Evolutionary conservation across 768 basidiomycete species (phyloP).

Genomic region (Termitomyces titanicus): DNA sequence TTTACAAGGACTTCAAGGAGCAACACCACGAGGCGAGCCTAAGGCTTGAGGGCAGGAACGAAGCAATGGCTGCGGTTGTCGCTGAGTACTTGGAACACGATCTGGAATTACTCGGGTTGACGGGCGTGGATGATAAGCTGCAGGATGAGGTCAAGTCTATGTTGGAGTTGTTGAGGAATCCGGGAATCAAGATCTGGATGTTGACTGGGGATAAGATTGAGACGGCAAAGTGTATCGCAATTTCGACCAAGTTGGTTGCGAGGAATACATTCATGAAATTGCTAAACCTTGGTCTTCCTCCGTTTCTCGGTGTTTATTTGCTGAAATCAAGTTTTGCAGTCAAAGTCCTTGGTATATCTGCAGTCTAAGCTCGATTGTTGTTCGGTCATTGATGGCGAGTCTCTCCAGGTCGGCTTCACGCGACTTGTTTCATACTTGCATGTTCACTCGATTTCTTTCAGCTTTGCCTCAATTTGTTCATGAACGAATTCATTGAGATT

Average conservation of each 20-base stretch:
- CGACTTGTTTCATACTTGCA: background rate
- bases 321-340: slow-evolving; percentile 50
- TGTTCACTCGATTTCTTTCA: slow-evolving; percentile 25
- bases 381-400: slow-evolving; percentile 97
- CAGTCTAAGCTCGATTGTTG: slow-evolving; percentile 96
- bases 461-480: slow-evolving; percentile 89
- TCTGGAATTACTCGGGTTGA: slow-evolving; percentile 87
- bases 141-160: slow-evolving; percentile 97
- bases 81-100: slow-evolving; percentile 80
- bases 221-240: slow-evolving; percentile 96
- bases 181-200: slow-evolving; percentile 99
- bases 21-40: slow-evolving; percentile 78
- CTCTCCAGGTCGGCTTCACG: slow-evolving; percentile 64
- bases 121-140: slow-evolving; percentile 98
- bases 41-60: slow-evolving; percentile 72
- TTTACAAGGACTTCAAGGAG: slow-evolving; percentile 71
- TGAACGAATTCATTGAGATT: slow-evolving; percentile 93
- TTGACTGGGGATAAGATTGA: slow-evolving; percentile 99
- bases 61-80: slow-evolving; percentile 75
- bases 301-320: background rate
- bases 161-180: slow-evolving; percentile 88
- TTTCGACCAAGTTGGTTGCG: slow-evolving; percentile 93
- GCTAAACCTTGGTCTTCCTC: slow-evolving; percentile 66
- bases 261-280: slow-evolving; percentile 97
- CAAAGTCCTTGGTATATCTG: slow-evolving; percentile 85